Evolutionary conservation across 2,329 filamentous ascomycete species (phyloP).

Genomic region (Xylogone sp.): DNA sequence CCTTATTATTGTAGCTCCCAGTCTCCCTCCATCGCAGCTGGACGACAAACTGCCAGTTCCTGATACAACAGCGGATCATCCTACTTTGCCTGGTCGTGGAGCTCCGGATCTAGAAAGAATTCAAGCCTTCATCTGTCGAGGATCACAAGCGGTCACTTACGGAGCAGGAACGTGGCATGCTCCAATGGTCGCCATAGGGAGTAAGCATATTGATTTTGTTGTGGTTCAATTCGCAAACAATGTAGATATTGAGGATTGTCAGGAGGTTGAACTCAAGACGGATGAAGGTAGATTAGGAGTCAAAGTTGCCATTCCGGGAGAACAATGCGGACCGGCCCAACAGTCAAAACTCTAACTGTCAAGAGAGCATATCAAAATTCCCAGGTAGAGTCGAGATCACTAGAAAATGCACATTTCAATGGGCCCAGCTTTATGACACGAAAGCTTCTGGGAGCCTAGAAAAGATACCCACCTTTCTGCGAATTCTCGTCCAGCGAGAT

Average conservation of each 20-base stretch:
- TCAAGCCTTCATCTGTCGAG: constrained; percentile 74
- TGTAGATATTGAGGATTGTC: constrained; percentile 78
- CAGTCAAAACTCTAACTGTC: neutral
- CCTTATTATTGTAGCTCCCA: constrained; percentile 86
- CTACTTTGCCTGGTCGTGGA: constrained; percentile 20
- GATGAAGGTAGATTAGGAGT: constrained; percentile 7
- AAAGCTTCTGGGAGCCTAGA: too few relatives aligned
- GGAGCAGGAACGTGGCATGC: constrained; percentile 92
- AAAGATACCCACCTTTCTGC: too few relatives aligned
- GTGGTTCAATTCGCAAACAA: constrained; percentile 89
- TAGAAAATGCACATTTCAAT: too few relatives aligned
- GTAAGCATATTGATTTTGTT: constrained; percentile 72
- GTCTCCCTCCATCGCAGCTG: constrained; percentile 44
- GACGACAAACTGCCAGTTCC: constrained; percentile 38
- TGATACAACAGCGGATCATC: constrained; percentile 11
- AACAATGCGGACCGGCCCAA: neutral
- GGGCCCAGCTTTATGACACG: too few relatives aligned
- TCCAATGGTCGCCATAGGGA: constrained; percentile 86
- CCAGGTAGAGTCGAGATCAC: too few relatives aligned
- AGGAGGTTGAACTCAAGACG: constrained; percentile 55
- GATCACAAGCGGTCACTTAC: constrained; percentile 85
- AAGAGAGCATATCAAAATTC: too few relatives aligned
- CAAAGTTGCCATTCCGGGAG: constrained; percentile 15
- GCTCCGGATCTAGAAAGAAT: constrained; percentile 70
- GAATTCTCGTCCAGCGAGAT: too few relatives aligned